Percentiles rank a stretch among this genome's conserved stretches.
These are phyloP conservation scores for Pyrus communis DNA, from an alignment of 306 rosid genomes.

Conservation along the genomic window DNA sequence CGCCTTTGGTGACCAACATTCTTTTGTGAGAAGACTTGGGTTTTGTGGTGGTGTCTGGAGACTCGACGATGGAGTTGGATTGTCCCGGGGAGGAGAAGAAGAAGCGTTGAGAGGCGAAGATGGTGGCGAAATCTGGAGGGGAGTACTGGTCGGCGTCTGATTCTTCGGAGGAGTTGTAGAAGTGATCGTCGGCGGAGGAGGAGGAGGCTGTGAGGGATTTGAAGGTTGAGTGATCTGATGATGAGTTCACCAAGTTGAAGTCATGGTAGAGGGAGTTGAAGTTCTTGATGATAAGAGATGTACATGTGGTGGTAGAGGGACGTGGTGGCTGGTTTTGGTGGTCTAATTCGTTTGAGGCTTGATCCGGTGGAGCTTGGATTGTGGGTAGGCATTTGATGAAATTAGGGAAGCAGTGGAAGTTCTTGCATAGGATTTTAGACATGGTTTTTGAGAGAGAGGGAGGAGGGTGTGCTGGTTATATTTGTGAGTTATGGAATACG, in stretches of 20 bases:
- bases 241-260: slow-evolving; percentile 8
- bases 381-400: slow-evolving; percentile 52
- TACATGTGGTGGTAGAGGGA: slow-evolving; percentile 6
- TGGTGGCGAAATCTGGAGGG: slow-evolving; percentile 59
- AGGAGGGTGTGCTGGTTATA: neutral
- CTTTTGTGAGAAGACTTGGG: neutral
- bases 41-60: slow-evolving; percentile 24
- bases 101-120: slow-evolving; percentile 68
- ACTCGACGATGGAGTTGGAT: slow-evolving; percentile 76
- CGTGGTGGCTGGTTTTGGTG: slow-evolving; percentile 3
- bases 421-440: slow-evolving; percentile 46
- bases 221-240: slow-evolving; percentile 15
- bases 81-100: slow-evolving; percentile 89
- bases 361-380: slow-evolving; percentile 18
- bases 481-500: neutral
- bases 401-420: slow-evolving; percentile 47
- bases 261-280: slow-evolving; percentile 1
- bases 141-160: slow-evolving; percentile 21
- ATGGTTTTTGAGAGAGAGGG: slow-evolving; percentile 10
- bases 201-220: slow-evolving; percentile 20
- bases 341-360: slow-evolving; percentile 18
- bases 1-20: slow-evolving; percentile 23
- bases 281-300: slow-evolving; percentile 11
- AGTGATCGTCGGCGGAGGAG: slow-evolving; percentile 15
- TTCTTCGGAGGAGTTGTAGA: slow-evolving; percentile 26